Evolutionary conservation across 2,329 filamentous ascomycete species (phyloP).

Genomic region (Dactylella cylindrospora): DNA sequence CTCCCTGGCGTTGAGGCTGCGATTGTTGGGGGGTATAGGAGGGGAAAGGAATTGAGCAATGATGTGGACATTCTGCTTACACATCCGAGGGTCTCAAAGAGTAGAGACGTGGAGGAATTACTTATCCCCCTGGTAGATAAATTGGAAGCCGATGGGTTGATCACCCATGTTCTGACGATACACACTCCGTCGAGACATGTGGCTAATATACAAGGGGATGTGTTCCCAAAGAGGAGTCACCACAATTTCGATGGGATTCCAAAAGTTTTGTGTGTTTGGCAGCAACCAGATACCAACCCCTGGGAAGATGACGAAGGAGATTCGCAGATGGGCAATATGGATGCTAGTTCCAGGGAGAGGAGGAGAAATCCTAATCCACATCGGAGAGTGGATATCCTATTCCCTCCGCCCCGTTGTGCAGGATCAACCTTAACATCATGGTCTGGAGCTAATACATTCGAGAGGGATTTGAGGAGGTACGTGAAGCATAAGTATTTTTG

Average conservation of each 20-base stretch:
- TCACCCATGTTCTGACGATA: slow-evolving; percentile 72
- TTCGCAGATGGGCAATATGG: slow-evolving; percentile 45
- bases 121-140: slow-evolving; percentile 69
- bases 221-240: slow-evolving; percentile 32
- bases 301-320: slow-evolving; percentile 51
- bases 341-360: neutral
- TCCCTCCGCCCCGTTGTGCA: slow-evolving; percentile 82
- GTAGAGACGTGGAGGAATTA: slow-evolving; percentile 57
- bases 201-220: slow-evolving; percentile 14
- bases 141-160: slow-evolving; percentile 68
- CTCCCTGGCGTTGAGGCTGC: slow-evolving; percentile 61
- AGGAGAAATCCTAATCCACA: slow-evolving; percentile 71
- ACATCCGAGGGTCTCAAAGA: slow-evolving; percentile 63
- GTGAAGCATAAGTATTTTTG: slow-evolving; percentile 70
- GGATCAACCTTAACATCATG: slow-evolving; percentile 88
- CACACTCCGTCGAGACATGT: slow-evolving; percentile 15
- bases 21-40: slow-evolving; percentile 78
- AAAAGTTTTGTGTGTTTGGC: slow-evolving; percentile 92
- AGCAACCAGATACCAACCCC: slow-evolving; percentile 62
- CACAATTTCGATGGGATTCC: slow-evolving; percentile 81
- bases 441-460: slow-evolving; percentile 85
- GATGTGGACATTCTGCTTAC: slow-evolving; percentile 86
- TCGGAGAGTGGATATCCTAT: slow-evolving; percentile 85
- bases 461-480: slow-evolving; percentile 79
- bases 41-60: slow-evolving; percentile 71